Conservation (phyloP, 2,329 filamentous ascomycete genomes). For the Calonectria crousiana region DNA sequence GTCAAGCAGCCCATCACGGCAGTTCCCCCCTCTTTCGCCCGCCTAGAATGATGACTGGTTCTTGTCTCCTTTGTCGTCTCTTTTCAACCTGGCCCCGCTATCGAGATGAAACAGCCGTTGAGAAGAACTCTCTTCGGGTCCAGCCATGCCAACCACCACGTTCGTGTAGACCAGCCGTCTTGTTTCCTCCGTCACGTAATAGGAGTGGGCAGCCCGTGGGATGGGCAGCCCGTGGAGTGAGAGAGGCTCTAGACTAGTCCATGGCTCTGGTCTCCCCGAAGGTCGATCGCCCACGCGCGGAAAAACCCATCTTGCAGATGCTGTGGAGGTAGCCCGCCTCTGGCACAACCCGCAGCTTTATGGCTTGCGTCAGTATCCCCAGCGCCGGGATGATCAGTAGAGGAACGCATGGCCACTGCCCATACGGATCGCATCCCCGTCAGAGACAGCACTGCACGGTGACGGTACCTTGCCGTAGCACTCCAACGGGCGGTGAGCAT, state of each 20-base stretch:
- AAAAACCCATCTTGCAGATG: slow-evolving; percentile 40
- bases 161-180: slow-evolving; percentile 10
- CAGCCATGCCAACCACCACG: slow-evolving; percentile 32
- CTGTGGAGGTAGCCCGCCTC: slow-evolving; percentile 31
- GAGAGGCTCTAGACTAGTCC: neutral
- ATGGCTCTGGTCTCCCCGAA: neutral
- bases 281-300: slow-evolving; percentile 19
- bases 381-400: slow-evolving; percentile 17
- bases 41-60: slow-evolving; percentile 10
- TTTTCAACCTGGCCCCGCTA: slow-evolving; percentile 19
- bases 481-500: slow-evolving; percentile 17
- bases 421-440: slow-evolving; percentile 4
- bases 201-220: neutral
- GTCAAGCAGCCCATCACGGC: neutral
- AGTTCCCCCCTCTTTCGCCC: neutral
- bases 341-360: slow-evolving; percentile 35
- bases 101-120: slow-evolving; percentile 37
- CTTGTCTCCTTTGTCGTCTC: slow-evolving; percentile 10
- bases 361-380: slow-evolving; percentile 28
- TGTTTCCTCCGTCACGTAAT: slow-evolving; percentile 6
- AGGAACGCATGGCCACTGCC: slow-evolving; percentile 20
- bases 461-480: slow-evolving; percentile 1
- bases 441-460: neutral
- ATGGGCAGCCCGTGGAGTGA: neutral
- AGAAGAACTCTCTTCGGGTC: slow-evolving; percentile 18